Percentiles rank a stretch among this genome's conserved stretches.
These are phyloP conservation scores for Thinopyrum elongatum DNA, from an alignment of 176 grass and related monocot species.

Conservation along the genomic window DNA sequence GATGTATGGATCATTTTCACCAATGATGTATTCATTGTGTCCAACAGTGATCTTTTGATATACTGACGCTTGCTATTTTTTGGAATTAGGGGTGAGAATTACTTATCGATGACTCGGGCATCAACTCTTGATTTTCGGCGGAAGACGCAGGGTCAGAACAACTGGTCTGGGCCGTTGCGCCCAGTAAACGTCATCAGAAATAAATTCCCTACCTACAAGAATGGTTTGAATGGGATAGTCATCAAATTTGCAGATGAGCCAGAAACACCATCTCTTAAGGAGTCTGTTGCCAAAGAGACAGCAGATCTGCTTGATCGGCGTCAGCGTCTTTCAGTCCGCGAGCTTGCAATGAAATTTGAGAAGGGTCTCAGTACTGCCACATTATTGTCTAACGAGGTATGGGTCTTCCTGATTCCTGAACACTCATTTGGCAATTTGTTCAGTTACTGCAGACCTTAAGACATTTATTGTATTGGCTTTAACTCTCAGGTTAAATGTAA, in stretches of 20 bases:
- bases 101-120: conserved; percentile 40
- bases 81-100: background rate
- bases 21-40: background rate
- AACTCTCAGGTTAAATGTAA: conserved; percentile 61
- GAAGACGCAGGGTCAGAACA: conserved; percentile 23
- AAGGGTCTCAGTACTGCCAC: conserved; percentile 76
- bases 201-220: conserved; percentile 67
- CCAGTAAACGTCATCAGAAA: conserved; percentile 49
- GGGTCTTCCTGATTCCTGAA: background rate
- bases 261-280: conserved; percentile 49
- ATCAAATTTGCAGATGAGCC: conserved; percentile 46
- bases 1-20: background rate
- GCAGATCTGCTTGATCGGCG: conserved; percentile 44
- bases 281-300: conserved; percentile 65
- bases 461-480: conserved; percentile 16
- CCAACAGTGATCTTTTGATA: background rate
- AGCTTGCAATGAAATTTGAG: conserved; percentile 80
- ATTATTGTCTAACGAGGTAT: conserved; percentile 75
- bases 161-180: conserved; percentile 40
- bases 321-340: conserved; percentile 72
- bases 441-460: background rate
- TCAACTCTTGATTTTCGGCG: conserved; percentile 42
- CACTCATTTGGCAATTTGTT: background rate
- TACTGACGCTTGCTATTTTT: background rate
- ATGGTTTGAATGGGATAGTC: conserved; percentile 48